These are phyloP conservation scores for Triticum urartu DNA, from an alignment of 176 grass and related monocot species.

Conservation along the genomic window DNA sequence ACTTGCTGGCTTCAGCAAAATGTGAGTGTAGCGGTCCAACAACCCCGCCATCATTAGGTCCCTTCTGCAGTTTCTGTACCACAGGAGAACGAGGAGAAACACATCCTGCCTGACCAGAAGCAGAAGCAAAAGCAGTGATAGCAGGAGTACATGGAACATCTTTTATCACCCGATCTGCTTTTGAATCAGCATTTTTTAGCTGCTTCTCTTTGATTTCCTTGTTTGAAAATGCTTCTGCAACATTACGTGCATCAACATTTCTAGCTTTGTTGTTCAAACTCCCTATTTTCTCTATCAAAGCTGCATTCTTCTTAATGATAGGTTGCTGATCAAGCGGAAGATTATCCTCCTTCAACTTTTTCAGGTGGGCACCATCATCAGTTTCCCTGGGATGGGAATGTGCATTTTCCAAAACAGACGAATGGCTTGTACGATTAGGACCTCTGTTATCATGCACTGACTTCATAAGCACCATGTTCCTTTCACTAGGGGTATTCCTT, in stretches of 20 bases:
- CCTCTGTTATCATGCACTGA: conserved; percentile 28
- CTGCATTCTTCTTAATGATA: conserved; percentile 62
- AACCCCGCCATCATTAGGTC: conserved; percentile 11
- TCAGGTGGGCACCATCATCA: conserved; percentile 42
- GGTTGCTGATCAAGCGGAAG: conserved; percentile 44
- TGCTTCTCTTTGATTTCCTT: conserved; percentile 51
- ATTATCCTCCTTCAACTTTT: conserved; percentile 42
- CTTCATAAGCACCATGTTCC: conserved; percentile 39
- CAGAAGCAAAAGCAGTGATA: conserved; percentile 4
- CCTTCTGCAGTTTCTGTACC: conserved; percentile 6
- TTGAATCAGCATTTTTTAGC: conserved; percentile 27
- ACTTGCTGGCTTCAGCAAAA: conserved; percentile 31
- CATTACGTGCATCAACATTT: conserved; percentile 51
- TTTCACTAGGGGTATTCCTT: conserved; percentile 34
- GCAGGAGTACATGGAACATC: conserved; percentile 22
- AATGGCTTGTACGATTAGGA: conserved; percentile 14
- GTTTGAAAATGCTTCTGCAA: conserved; percentile 29
- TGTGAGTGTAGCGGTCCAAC: conserved; percentile 37
- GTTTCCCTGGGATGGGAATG: conserved; percentile 28
- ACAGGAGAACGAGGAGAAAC: conserved; percentile 32
- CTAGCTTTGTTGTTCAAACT: conserved; percentile 86
- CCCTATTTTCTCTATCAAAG: conserved; percentile 94
- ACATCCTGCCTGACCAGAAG: conserved; percentile 14
- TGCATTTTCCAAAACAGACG: conserved; percentile 26
- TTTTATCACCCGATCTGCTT: conserved; percentile 39